Percentiles rank a stretch among this genome's conserved stretches.
These are phyloP conservation scores for Annulohypoxylon moriforme DNA, from an alignment of 495 filamentous ascomycete genomes.

Conservation along the genomic window DNA sequence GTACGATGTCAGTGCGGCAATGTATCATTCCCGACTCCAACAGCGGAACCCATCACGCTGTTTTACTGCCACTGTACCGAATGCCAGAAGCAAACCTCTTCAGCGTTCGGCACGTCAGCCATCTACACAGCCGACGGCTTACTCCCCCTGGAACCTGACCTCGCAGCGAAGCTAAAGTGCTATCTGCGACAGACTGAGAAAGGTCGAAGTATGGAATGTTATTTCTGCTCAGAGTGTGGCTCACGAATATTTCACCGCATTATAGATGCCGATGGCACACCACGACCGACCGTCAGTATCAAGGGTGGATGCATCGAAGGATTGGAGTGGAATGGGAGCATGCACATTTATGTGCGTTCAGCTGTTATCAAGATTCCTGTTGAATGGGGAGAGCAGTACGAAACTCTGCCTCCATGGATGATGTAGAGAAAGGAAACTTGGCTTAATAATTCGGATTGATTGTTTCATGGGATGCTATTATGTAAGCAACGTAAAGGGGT, in stretches of 20 bases:
- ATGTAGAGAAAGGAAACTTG: neutral
- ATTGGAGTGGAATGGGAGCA: conserved; percentile 51
- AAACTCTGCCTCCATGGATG: conserved; percentile 44
- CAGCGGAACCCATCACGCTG: conserved; percentile 53
- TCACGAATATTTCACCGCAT: conserved; percentile 62
- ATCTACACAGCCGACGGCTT: conserved; percentile 54
- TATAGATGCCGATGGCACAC: conserved; percentile 49
- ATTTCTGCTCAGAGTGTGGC: conserved; percentile 65
- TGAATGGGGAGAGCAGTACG: conserved; percentile 52
- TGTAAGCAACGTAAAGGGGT: too few species aligned
- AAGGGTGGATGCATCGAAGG: conserved; percentile 65
- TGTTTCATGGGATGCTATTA: too few species aligned
- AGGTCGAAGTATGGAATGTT: conserved; percentile 61
- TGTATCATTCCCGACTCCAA: conserved; percentile 61
- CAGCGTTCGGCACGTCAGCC: conserved; percentile 68
- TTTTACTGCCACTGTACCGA: conserved; percentile 72
- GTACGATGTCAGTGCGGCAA: conserved; percentile 65
- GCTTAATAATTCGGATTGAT: too few species aligned
- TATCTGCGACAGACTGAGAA: conserved; percentile 56
- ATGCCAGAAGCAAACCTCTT: conserved; percentile 68
- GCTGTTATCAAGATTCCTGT: conserved; percentile 52
- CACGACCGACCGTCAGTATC: conserved; percentile 52
- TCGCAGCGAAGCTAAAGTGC: conserved; percentile 46
- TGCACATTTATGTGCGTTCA: conserved; percentile 54
- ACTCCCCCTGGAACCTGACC: conserved; percentile 60